Evolutionary conservation across 1,139 yeast species (phyloP), one percentile per base, ranked within the genome.

Genomic region (Taphrina pruni): DNA sequence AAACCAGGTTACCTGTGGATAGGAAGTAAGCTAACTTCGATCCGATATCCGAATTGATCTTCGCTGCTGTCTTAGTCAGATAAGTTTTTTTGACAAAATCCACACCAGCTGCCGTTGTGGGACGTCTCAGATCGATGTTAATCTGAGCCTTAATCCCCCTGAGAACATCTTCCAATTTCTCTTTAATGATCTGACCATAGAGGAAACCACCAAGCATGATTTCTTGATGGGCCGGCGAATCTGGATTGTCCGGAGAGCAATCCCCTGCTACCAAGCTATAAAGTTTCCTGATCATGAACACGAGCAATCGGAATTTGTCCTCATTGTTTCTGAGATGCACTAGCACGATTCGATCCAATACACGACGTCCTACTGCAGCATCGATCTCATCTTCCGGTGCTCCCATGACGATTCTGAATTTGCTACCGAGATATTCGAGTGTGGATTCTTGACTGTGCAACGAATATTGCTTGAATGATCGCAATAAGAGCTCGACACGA

Each of bases 151-250:
- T 84, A 77, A 94, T 86, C 75, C 83, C 85, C 75, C 86, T 88
- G 75, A 94, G 82, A 77, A 91, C 93, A 79, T 95, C 99, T 74
- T 94, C 99, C 73, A 94, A 88, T 78, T 94, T 94, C 80, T 94
- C 99, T 79, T 95, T 94, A 76, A 94, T 81, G 74, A 94, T 94
- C 97, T 93, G 93, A 74, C 98, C 98, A 76, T 91, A 94, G 70
- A 94, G 83, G 85, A 94, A 92, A 32, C 99, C 99, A 72, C 99
- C 99, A 70, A 94, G 84, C 73, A 94, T 82, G 43, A 94, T 92
- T 81, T 94, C 99, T 81, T 94, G 99, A 83, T 94, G 98, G 82
- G 95, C 99, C 9, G 97, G 91, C 56, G 98, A 96, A 88, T 94
- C 99, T 76, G 99, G 99, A 81, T 95, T 94, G 79, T 94, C 99